phyloP scores from a whole-genome alignment of 345 rosid genomes.

The Mangifera indica region DNA sequence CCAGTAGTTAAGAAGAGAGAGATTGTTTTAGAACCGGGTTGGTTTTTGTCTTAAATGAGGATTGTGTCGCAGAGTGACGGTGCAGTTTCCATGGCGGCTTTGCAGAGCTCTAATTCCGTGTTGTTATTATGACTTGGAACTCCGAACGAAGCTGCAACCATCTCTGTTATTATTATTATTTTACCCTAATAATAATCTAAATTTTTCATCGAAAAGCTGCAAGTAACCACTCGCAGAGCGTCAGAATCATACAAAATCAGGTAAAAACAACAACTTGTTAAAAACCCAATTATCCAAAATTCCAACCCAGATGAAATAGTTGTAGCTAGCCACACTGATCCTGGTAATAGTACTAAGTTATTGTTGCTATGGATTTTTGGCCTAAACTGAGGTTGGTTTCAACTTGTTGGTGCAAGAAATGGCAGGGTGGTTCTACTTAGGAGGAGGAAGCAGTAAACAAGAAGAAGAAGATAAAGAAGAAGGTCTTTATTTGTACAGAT shows the following conservation, averaged over 20 bases:
- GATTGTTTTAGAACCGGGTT: conserved; percentile 1
- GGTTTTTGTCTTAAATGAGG: conserved; percentile 34
- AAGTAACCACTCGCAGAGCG: conserved; percentile 15
- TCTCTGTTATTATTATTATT: background rate
- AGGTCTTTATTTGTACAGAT: conserved; percentile 47
- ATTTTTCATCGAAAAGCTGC: conserved; percentile 19
- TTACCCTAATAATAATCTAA: conserved; percentile 16
- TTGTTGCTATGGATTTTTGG: conserved; percentile 52
- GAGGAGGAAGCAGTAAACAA: conserved; percentile 56
- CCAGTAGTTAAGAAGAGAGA: conserved; percentile 24
- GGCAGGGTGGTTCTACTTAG: conserved; percentile 92
- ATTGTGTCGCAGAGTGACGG: conserved; percentile 33
- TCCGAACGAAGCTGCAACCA: conserved; percentile 23
- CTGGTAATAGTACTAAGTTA: conserved; percentile 25
- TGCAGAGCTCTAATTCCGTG: conserved; percentile 69
- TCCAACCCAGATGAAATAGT: conserved; percentile 22
- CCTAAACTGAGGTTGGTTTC: conserved; percentile 31
- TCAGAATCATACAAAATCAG: conserved; percentile 32
- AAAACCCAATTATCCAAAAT: conserved; percentile 22
- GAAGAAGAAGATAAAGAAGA: conserved; percentile 47
- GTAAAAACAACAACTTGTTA: conserved; percentile 22
- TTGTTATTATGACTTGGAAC: conserved; percentile 36
- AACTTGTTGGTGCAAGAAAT: conserved; percentile 46
- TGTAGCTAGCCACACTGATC: conserved; percentile 17
- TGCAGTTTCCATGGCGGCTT: conserved; percentile 72